Conservation (phyloP, 108 stramenopile genomes). For the Aurantiochytrium sp. region DNA sequence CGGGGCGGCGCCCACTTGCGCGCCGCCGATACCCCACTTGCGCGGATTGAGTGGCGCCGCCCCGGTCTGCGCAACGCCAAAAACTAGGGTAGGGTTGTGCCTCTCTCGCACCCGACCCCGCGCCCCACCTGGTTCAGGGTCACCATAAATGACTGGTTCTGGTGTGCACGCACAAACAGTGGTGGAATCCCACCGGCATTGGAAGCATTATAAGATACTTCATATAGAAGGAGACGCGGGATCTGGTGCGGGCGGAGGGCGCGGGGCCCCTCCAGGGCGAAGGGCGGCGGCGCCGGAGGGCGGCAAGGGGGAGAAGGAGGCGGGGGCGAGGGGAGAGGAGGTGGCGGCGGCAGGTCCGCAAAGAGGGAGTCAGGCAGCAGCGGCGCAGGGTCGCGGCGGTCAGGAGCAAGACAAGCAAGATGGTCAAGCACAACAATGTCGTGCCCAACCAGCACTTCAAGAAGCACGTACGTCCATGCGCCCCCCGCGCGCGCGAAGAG, state of each 20-base stretch:
- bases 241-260: too few species aligned
- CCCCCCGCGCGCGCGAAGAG: not conserved
- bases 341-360: not conserved
- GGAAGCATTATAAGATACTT: too few species aligned
- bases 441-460: conserved; percentile 96
- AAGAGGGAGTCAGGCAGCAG: not conserved
- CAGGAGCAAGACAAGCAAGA: not conserved
- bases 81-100: not conserved
- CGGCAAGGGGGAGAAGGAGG: not conserved
- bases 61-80: not conserved
- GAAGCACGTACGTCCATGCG: conserved; percentile 62
- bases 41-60: too few species aligned
- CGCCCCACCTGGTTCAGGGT: not conserved
- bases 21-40: too few species aligned
- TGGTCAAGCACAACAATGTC: conserved; percentile 98
- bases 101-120: not conserved
- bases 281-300: not conserved
- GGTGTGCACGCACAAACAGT: not conserved
- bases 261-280: not conserved
- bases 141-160: not conserved
- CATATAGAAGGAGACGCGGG: too few species aligned
- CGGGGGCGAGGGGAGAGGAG: not conserved
- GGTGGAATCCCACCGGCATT: too few species aligned
- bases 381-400: not conserved
- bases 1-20: too few species aligned